These are phyloP conservation scores for sunflower (Helianthus annuus) DNA, from an alignment of 129 eudicot species.

Conservation along the genomic window DNA sequence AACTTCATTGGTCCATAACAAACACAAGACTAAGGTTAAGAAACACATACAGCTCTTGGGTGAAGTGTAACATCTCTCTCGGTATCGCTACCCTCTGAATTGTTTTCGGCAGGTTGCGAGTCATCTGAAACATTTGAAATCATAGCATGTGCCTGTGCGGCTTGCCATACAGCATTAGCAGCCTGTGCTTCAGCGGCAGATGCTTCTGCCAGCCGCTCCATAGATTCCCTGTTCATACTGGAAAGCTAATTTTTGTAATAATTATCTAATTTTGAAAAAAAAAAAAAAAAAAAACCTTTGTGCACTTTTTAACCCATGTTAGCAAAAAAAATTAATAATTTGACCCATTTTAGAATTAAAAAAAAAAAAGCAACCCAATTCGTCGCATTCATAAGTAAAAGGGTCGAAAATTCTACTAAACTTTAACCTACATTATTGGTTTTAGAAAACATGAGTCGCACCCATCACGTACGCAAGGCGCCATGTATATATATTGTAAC, in stretches of 20 bases:
- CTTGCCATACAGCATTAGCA: conserved; percentile 94
- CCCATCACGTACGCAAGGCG: too few species aligned
- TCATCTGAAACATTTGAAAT: conserved; percentile 51
- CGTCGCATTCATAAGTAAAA: background rate
- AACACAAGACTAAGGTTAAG: conserved; percentile 3
- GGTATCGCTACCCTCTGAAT: conserved; percentile 66
- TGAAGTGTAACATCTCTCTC: conserved; percentile 89
- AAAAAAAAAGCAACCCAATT: background rate
- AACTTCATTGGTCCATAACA: background rate
- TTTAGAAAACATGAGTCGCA: too few species aligned
- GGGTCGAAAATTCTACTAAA: background rate
- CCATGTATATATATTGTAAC: too few species aligned
- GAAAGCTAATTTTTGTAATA: background rate
- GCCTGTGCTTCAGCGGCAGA: conserved; percentile 97
- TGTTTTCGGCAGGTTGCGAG: conserved; percentile 57
- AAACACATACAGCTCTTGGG: conserved; percentile 84
- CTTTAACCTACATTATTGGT: background rate
- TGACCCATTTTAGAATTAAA: background rate
- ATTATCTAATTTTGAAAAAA: background rate
- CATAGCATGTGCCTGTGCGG: conserved; percentile 77
- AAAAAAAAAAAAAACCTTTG: background rate
- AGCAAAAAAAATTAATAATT: background rate
- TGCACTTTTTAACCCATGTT: background rate
- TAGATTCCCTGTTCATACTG: conserved; percentile 74
- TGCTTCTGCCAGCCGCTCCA: conserved; percentile 86